Percentiles rank a stretch among this genome's conserved stretches.
Evolutionary conservation across 305 asterid genomes (phyloP).

Genomic region (Petunia hybrid): DNA sequence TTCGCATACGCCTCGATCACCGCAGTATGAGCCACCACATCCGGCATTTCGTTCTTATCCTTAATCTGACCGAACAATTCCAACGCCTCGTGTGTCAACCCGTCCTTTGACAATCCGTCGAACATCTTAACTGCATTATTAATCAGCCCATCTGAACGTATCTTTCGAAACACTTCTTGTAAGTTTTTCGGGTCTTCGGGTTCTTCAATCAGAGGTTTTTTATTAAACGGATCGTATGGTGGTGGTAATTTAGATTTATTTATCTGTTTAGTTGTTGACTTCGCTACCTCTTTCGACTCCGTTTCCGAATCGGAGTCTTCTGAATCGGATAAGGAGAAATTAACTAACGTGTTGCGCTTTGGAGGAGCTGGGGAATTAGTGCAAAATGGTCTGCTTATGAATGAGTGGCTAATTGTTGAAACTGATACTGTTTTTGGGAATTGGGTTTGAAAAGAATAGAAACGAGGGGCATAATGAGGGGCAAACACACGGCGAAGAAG

Average conservation of each 20-base stretch:
- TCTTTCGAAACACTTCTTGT: slow-evolving; percentile 72
- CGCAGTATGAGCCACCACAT: slow-evolving; percentile 87
- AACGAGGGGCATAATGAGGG: background rate
- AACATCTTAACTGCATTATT: slow-evolving; percentile 89
- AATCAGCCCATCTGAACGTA: slow-evolving; percentile 69
- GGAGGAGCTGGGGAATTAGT: slow-evolving; percentile 29
- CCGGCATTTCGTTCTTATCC: slow-evolving; percentile 78
- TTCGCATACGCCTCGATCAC: slow-evolving; percentile 83
- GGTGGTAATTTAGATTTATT: slow-evolving; percentile 69
- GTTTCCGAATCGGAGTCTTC: slow-evolving; percentile 72
- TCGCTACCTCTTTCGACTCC: background rate
- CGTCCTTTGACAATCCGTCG: slow-evolving; percentile 96
- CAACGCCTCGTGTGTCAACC: slow-evolving; percentile 83
- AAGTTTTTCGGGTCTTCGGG: slow-evolving; percentile 76
- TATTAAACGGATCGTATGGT: slow-evolving; percentile 83
- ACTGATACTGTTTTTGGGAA: background rate
- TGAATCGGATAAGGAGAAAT: slow-evolving; percentile 79
- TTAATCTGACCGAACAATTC: slow-evolving; percentile 76
- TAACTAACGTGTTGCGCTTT: slow-evolving; percentile 67
- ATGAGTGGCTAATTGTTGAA: background rate
- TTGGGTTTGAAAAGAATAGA: background rate
- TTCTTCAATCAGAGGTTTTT: slow-evolving; percentile 54
- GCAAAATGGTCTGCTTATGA: slow-evolving; percentile 22
- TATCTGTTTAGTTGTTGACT: slow-evolving; percentile 30
- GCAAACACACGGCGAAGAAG: background rate